Evolutionary conservation across 2,329 filamentous ascomycete genomes (phyloP).

Genomic region (Neofusicoccum sp.): DNA sequence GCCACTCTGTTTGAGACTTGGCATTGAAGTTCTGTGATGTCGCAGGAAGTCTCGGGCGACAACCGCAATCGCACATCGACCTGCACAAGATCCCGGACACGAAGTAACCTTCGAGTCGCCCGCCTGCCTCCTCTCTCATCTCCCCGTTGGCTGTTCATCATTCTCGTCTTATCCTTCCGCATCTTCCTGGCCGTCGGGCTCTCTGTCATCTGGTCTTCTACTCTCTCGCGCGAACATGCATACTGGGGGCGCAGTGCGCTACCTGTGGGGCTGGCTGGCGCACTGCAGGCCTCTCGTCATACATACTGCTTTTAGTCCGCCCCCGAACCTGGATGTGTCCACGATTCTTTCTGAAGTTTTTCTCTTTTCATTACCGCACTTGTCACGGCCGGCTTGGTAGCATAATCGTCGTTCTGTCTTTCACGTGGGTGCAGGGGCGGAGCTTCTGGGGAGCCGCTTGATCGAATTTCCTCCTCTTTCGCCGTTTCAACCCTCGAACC

Average conservation of each 20-base stretch:
- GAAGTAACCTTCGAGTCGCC: neutral
- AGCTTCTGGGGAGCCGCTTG: conserved; percentile 8
- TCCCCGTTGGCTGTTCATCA: conserved; percentile 11
- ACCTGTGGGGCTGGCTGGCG: conserved; percentile 14
- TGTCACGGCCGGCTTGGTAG: conserved; percentile 19
- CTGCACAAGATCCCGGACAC: neutral
- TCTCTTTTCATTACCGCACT: conserved; percentile 5
- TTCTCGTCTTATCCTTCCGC: conserved; percentile 18
- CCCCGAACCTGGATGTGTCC: conserved; percentile 19
- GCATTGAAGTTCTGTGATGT: conserved; percentile 9
- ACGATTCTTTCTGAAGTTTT: conserved; percentile 19
- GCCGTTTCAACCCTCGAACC: conserved; percentile 7
- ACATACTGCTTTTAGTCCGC: conserved; percentile 16
- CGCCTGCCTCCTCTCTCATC: conserved; percentile 6
- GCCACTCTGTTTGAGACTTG: conserved; percentile 1
- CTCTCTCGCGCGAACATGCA: conserved; percentile 17
- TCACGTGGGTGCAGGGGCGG: conserved; percentile 12
- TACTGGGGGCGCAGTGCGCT: conserved; percentile 17
- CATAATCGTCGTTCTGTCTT: conserved; percentile 17
- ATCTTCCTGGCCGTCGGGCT: conserved; percentile 7
- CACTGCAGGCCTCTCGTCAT: conserved; percentile 13
- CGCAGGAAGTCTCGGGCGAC: neutral
- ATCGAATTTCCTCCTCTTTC: conserved; percentile 2
- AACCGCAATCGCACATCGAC: neutral
- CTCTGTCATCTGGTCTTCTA: conserved; percentile 15